These are phyloP conservation scores for Globisporangium sylvaticum DNA, from an alignment of 352 stramenopile species.

Conservation along the genomic window DNA sequence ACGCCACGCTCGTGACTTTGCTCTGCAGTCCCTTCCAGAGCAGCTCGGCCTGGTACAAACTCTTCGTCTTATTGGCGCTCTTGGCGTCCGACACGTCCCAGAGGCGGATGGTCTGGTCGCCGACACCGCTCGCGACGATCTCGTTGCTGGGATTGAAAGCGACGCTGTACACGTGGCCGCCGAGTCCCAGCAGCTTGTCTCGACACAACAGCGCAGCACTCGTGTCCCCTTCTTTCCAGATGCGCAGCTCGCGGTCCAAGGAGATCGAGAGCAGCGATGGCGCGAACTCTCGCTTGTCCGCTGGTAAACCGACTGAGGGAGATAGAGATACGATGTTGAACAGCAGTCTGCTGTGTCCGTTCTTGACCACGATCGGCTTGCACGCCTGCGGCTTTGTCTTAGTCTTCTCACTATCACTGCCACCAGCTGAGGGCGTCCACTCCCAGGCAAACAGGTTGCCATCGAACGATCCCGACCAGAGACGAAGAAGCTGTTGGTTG, in stretches of 20 bases:
- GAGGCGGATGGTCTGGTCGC: slow-evolving; percentile 74
- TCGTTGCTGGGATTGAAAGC: slow-evolving; percentile 26
- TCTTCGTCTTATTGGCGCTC: slow-evolving; percentile 12
- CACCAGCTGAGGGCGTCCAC: slow-evolving; percentile 22
- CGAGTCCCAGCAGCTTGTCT: slow-evolving; percentile 45
- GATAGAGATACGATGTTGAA: slow-evolving; percentile 54
- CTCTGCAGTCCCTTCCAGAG: slow-evolving; percentile 79
- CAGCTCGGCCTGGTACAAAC: slow-evolving; percentile 35
- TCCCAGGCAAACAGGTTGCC: slow-evolving; percentile 65
- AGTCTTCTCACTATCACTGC: slow-evolving; percentile 6
- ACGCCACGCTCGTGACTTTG: slow-evolving; percentile 65
- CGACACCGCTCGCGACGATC: slow-evolving; percentile 47
- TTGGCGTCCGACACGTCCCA: slow-evolving; percentile 32
- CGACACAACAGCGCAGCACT: slow-evolving; percentile 25
- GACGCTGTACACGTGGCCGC: slow-evolving; percentile 61
- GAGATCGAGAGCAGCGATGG: slow-evolving; percentile 54
- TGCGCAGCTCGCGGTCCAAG: slow-evolving; percentile 58
- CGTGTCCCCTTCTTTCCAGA: slow-evolving; percentile 41
- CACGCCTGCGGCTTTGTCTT: slow-evolving; percentile 11
- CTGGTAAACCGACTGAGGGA: background rate
- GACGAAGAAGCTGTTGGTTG: slow-evolving; percentile 21
- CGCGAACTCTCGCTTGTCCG: background rate
- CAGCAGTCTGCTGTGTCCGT: slow-evolving; percentile 56
- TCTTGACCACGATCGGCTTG: slow-evolving; percentile 53
- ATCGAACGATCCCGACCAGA: slow-evolving; percentile 73